Evolutionary conservation across 805 yeast genomes (phyloP).

Genomic region (Saccharomycopsis fermentans): DNA sequence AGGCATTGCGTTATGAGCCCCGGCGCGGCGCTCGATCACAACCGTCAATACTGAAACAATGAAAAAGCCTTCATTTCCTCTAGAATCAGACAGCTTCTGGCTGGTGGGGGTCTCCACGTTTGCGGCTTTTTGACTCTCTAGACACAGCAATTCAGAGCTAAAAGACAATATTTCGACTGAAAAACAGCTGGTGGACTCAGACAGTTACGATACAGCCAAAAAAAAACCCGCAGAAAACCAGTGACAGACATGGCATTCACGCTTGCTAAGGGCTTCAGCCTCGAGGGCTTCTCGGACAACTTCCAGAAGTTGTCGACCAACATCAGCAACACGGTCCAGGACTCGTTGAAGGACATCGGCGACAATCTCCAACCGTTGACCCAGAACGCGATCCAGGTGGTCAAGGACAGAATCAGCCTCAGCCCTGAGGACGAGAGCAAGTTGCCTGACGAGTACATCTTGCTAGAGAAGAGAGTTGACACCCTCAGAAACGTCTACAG

Average conservation of each 20-base stretch:
- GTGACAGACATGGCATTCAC: slow-evolving; percentile 14
- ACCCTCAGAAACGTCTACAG: slow-evolving; percentile 50
- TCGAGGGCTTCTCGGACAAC: slow-evolving; percentile 15
- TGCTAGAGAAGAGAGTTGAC: slow-evolving; percentile 59
- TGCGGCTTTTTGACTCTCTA: too few species aligned
- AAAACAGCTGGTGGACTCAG: too few species aligned
- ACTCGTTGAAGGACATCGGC: slow-evolving; percentile 14
- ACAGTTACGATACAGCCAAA: too few species aligned
- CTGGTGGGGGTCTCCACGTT: too few species aligned
- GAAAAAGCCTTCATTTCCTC: too few species aligned
- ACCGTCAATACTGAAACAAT: too few species aligned
- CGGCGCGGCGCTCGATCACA: too few species aligned
- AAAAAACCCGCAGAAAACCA: neutral
- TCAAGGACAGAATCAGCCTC: slow-evolving; percentile 35
- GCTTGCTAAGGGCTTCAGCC: slow-evolving; percentile 14
- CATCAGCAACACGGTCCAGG: slow-evolving; percentile 11
- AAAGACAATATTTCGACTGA: too few species aligned
- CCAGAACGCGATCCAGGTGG: slow-evolving; percentile 43
- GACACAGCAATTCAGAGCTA: too few species aligned
- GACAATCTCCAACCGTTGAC: slow-evolving; percentile 17
- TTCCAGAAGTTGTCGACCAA: slow-evolving; percentile 15
- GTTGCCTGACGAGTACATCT: slow-evolving; percentile 62
- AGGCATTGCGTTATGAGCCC: too few species aligned
- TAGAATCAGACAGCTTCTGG: too few species aligned
- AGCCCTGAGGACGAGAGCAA: slow-evolving; percentile 61